Base-by-base conservation (phyloP, 139 green algal species). In the Chloropicon primus region DNA sequence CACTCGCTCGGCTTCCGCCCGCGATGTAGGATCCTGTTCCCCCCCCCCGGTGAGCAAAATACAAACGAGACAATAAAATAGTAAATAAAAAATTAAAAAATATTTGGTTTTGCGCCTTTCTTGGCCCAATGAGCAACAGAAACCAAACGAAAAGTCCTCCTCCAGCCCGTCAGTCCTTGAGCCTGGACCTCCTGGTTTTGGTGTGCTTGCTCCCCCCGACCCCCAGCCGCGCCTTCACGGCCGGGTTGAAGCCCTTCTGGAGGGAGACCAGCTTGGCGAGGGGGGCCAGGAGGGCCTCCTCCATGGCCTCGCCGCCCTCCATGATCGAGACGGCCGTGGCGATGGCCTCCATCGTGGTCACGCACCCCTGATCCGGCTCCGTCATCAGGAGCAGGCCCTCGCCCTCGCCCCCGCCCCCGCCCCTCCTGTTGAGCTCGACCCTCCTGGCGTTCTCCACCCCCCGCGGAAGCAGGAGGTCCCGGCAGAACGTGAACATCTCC, bases 331-430 rank as follows among this genome's bases (percentile, higher is more conserved):
- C 22, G 1, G 82, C 84, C 24, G 75, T 53, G 1, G 80, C 82
- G 0, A 80, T 71, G 0, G 85, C 83, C 83, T 88, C 83, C 28
- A 80, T 82, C 0, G 85, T 88, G 1, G 78, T 86, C 29, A 80
- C 72, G 28, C 71, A 81, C 2, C 27, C 21, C 25, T 22, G n/a
- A 10, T 41, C 5, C 2, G 77, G 71, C 28, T 78, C 77, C 73
- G 41, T 74, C 26, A 73, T 27, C 72, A 78, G 71, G 21, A 21
- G 21, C 17, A 25, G 3, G 3, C 74, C 21, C 3, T 77, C 74
- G 10, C 3, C 25, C 74, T 74, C 27, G 26, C 17, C 74, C n/a
- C 26, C 74, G 2, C 74, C 21, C 27, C 26, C 27, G 3, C 10
- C 26, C 3, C 21, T 24, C 27, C 2, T 25, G 74, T 24, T 2